Evolutionary conservation across 2,329 filamentous ascomycete species (phyloP), one percentile per base, ranked within the genome.

Genomic region (Emericellopsis cladophorae): DNA sequence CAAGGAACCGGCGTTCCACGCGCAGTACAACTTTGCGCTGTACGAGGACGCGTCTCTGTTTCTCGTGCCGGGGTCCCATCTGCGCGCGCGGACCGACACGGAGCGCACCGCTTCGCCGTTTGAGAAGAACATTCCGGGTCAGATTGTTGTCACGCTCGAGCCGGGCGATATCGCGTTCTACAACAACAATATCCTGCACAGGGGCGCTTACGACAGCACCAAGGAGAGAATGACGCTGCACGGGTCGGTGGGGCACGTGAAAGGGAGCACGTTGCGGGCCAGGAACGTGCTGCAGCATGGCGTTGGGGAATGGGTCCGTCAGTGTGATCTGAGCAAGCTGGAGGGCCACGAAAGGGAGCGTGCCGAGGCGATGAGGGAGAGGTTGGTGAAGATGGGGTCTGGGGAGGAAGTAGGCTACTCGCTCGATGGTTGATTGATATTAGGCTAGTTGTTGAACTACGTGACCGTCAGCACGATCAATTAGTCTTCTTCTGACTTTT

Each of bases 1-100:
- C 40, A 54, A 57, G 2, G 63, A 73, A 45, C 73, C 77, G 0
- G 77, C 80, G 42, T 77, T 73, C 51, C 86, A 92, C 51, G 81
- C 86, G 31, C 88, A 95, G 64, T 95, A 86, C 74, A 95, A 95
- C 57, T 67, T 94, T 35, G 81, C 87, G 7, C 67, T 94, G 7
- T 88, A 78, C 55, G 75, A 81, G 31, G 88, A 94, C 55, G 67
- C 72, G 12, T 81, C 76, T 37, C 62, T 94, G 7, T 64, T 94
- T 7, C 77, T 92, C 0, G 74, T 94, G 0, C 87, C 87, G 0
- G 84, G 83, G 0, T 84, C 79, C 5, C 88, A 95, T 57, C 61
- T 56, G 23, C 74, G 87, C 7, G 73, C 83, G 29, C 65, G 86
- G 36, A 94, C 85, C 1, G 70, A 76, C 5, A 55, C 51, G 1